Conservation (phyloP, 257 asterid genomes). For the Gardenia jasminoides region DNA sequence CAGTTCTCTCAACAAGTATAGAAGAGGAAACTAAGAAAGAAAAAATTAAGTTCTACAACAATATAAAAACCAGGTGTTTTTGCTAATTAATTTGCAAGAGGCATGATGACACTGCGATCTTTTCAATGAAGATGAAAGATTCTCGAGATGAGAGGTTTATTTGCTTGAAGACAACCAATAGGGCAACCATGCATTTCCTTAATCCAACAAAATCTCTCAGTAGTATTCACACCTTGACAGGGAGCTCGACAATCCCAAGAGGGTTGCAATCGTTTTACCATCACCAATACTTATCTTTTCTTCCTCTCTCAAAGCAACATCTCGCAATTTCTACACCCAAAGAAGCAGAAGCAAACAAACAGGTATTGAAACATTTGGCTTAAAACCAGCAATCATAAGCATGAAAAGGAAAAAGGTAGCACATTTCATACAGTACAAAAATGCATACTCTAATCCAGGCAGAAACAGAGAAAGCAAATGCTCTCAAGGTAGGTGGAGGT, state of each 20-base stretch:
- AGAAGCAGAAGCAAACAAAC: slow-evolving; percentile 7
- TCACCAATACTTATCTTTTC: slow-evolving; percentile 56
- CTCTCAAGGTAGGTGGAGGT: slow-evolving; percentile 86
- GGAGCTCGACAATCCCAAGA: slow-evolving; percentile 85
- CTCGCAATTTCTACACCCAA: slow-evolving; percentile 58
- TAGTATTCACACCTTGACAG: slow-evolving; percentile 66
- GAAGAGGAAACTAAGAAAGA: no score
- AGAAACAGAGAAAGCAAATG: slow-evolving; percentile 70
- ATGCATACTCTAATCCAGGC: slow-evolving; percentile 66
- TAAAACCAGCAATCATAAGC: not conserved
- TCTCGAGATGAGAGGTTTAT: not conserved
- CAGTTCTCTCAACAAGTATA: no score
- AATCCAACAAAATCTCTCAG: not conserved
- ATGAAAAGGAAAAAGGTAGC: not conserved
- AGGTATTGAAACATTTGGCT: not conserved
- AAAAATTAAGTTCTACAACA: no score
- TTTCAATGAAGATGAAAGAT: not conserved
- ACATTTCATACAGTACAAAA: not conserved
- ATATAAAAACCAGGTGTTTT: no score
- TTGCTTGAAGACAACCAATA: not conserved
- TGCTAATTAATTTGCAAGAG: not conserved
- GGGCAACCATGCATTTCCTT: not conserved
- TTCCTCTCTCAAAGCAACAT: slow-evolving; percentile 83
- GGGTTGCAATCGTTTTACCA: slow-evolving; percentile 54
- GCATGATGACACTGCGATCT: not conserved